Percentiles rank a stretch among this genome's conserved stretches.
Evolutionary conservation across 2,329 filamentous ascomycete species (phyloP).

Genomic region (Chaetomium olivaceum): DNA sequence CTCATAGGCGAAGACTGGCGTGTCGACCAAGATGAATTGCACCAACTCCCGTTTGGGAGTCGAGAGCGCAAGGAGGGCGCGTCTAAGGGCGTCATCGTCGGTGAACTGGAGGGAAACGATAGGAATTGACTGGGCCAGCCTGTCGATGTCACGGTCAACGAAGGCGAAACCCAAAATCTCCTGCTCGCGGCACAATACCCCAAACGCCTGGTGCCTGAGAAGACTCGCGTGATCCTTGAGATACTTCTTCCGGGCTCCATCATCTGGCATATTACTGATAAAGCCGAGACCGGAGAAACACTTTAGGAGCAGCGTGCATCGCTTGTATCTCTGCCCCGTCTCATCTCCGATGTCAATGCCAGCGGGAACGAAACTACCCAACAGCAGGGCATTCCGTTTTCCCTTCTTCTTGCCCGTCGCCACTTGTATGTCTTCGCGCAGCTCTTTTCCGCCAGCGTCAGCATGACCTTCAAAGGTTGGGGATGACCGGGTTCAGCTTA

Average conservation of each 20-base stretch:
- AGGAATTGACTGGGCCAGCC: slow-evolving; percentile 47
- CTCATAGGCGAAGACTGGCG: slow-evolving; percentile 68
- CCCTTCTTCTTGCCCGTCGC: slow-evolving; percentile 52
- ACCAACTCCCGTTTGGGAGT: slow-evolving; percentile 35
- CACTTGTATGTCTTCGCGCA: slow-evolving; percentile 61
- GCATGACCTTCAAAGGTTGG: neutral
- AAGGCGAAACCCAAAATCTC: slow-evolving; percentile 61
- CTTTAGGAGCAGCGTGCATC: slow-evolving; percentile 45
- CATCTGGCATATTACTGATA: slow-evolving; percentile 36
- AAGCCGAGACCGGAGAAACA: slow-evolving; percentile 46
- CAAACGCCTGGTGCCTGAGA: slow-evolving; percentile 62
- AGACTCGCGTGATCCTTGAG: slow-evolving; percentile 51
- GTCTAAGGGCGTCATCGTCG: slow-evolving; percentile 47
- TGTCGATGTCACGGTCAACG: slow-evolving; percentile 53
- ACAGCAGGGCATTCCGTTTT: slow-evolving; percentile 39
- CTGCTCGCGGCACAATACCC: slow-evolving; percentile 55
- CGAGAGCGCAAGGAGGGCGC: slow-evolving; percentile 47
- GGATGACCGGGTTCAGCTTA: neutral
- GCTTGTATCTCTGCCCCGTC: slow-evolving; percentile 31
- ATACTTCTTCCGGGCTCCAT: slow-evolving; percentile 44
- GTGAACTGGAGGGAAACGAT: slow-evolving; percentile 54
- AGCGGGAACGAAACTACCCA: slow-evolving; percentile 44
- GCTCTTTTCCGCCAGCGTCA: slow-evolving; percentile 43
- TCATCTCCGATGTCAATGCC: slow-evolving; percentile 42
- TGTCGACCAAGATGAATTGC: slow-evolving; percentile 61